Conservation (phyloP, 768 basidiomycete genomes). For the Serpula lacrymans region DNA sequence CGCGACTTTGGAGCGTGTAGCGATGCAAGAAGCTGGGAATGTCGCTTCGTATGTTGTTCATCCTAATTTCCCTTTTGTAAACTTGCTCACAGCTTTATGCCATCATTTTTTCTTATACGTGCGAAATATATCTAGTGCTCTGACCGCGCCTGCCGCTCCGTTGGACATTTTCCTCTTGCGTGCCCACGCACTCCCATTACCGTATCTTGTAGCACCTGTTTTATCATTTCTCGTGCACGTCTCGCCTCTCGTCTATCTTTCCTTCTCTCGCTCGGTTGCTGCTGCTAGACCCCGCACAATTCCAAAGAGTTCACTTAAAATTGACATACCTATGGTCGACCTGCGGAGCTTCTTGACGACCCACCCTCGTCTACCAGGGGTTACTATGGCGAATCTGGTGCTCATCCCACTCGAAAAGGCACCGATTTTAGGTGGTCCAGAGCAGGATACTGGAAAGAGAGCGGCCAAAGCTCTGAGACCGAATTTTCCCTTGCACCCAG, state of each 20-base stretch:
- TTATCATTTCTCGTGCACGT: slow-evolving; percentile 70
- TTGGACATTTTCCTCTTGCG: slow-evolving; percentile 72
- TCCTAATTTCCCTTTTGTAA: slow-evolving; percentile 10
- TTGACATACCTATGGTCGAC: slow-evolving; percentile 53
- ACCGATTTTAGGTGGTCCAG: slow-evolving; percentile 41
- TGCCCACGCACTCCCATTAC: slow-evolving; percentile 65
- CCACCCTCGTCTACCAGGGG: slow-evolving; percentile 39
- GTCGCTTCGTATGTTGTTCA: slow-evolving; percentile 48
- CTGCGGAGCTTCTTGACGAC: slow-evolving; percentile 44
- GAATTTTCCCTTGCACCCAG: slow-evolving; percentile 48
- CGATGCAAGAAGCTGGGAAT: slow-evolving; percentile 48
- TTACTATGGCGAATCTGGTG: slow-evolving; percentile 53
- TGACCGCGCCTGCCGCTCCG: slow-evolving; percentile 41
- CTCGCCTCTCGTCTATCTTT: slow-evolving; percentile 68
- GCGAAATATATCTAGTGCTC: no score
- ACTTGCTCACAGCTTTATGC: no score
- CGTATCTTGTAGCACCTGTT: slow-evolving; percentile 64
- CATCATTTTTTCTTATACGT: slow-evolving; percentile 24
- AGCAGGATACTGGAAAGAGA: slow-evolving; percentile 42
- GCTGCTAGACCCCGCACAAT: slow-evolving; percentile 10
- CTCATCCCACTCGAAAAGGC: slow-evolving; percentile 34
- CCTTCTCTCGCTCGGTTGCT: slow-evolving; percentile 43
- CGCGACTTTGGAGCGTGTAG: slow-evolving; percentile 45
- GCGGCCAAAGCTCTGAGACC: slow-evolving; percentile 34
- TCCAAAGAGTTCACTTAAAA: slow-evolving; percentile 18